phyloP scores from a whole-genome alignment of 352 stramenopile species.

The Phytopythium chamaehyphon region DNA sequence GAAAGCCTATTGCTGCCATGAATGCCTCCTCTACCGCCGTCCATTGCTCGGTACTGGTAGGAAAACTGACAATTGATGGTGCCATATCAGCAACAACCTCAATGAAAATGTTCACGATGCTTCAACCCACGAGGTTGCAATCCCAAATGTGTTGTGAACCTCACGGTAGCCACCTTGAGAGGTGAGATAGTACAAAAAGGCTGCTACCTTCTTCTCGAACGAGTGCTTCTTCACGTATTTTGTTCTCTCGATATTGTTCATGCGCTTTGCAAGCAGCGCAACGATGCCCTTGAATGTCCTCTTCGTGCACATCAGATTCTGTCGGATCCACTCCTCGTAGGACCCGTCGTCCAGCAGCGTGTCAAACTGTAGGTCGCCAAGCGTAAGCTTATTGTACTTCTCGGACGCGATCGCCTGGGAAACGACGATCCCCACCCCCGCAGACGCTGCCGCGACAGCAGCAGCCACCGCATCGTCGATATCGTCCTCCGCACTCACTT shows the following conservation, averaged over 20 bases:
- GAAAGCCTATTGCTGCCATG: background rate
- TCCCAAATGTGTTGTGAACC: too few species aligned
- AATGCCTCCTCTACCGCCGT: background rate
- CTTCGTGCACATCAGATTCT: background rate
- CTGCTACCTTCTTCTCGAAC: background rate
- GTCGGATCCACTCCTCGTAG: background rate
- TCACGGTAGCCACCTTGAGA: background rate
- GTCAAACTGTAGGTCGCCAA: background rate
- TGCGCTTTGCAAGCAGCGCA: background rate
- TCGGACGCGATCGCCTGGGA: too few species aligned
- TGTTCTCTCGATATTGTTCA: background rate
- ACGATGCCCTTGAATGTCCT: background rate
- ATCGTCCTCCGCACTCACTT: too few species aligned
- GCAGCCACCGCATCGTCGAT: background rate
- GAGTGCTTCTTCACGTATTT: constrained; percentile 1
- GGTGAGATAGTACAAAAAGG: background rate
- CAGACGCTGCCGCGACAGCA: background rate
- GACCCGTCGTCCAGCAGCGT: background rate
- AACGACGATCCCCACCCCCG: too few species aligned
- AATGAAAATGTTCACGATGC: background rate
- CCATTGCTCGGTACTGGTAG: background rate
- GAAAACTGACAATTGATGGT: background rate
- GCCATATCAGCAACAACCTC: background rate
- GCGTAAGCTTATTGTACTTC: too few species aligned
- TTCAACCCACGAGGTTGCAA: too few species aligned